Evolutionary conservation across 768 basidiomycete genomes (phyloP).

Genomic region (Panaeolus cyanescens): DNA sequence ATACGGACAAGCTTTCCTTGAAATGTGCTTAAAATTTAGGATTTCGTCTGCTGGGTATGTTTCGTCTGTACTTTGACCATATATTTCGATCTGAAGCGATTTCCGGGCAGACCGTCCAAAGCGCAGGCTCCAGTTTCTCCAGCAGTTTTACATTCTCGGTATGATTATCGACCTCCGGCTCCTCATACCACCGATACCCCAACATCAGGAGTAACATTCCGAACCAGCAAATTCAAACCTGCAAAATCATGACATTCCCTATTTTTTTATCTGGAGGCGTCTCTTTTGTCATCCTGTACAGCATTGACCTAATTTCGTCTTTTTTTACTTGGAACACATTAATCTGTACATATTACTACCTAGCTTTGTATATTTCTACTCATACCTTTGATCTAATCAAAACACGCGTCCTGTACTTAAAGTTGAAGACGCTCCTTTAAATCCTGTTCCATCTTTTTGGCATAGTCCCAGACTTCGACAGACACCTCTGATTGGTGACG

Average conservation of each 20-base stretch:
- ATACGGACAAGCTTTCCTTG: constrained; percentile 39
- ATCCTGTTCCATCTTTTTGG: constrained; percentile 59
- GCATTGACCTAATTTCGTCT: constrained; percentile 2
- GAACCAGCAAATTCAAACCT: constrained; percentile 29
- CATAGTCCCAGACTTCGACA: constrained; percentile 60
- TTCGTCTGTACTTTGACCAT: background rate
- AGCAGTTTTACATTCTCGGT: constrained; percentile 29
- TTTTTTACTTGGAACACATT: constrained; percentile 1
- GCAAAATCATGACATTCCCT: constrained; percentile 5
- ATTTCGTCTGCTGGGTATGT: constrained; percentile 8
- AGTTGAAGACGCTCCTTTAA: constrained; percentile 26
- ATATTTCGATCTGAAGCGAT: background rate
- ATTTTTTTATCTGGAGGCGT: background rate
- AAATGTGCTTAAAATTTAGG: constrained; percentile 36
- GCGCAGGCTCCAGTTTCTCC: background rate
- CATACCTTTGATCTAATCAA: constrained; percentile 1
- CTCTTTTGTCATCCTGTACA: constrained; percentile 1
- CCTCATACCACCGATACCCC: background rate
- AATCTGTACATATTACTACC: constrained; percentile 2
- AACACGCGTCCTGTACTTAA: background rate
- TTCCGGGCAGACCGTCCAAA: background rate
- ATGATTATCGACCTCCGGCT: constrained; percentile 27
- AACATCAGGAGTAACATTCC: background rate
- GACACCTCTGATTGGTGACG: constrained; percentile 57
- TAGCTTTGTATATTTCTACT: background rate